Percentiles rank a stretch among this genome's conserved stretches.
These are phyloP conservation scores for Talaromyces borbonicus DNA, from an alignment of 495 filamentous ascomycete genomes.

Conservation along the genomic window DNA sequence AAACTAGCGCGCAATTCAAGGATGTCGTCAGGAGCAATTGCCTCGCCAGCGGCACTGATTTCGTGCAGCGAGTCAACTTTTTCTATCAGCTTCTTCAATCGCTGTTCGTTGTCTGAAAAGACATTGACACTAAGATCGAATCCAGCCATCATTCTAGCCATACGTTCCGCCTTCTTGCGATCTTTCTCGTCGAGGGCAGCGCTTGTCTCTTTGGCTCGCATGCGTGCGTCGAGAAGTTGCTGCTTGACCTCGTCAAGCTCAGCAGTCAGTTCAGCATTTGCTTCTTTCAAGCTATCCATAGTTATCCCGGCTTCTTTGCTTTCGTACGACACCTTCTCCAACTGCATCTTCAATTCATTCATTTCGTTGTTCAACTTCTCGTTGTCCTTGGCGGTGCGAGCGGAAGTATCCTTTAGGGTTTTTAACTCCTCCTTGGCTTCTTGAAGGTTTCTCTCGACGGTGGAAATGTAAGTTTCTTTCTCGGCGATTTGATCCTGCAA, in stretches of 20 bases:
- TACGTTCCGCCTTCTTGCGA: conserved; percentile 94
- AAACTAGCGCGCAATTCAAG: conserved; percentile 65
- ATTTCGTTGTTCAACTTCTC: conserved; percentile 74
- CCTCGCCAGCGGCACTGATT: conserved; percentile 63
- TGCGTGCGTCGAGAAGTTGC: conserved; percentile 87
- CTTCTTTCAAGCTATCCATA: conserved; percentile 94
- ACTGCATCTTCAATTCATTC: conserved; percentile 88
- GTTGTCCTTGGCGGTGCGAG: conserved; percentile 73
- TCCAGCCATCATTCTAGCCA: conserved; percentile 99
- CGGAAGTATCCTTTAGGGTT: conserved; percentile 71
- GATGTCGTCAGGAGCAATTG: conserved; percentile 72
- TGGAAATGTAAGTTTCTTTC: conserved; percentile 71
- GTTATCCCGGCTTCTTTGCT: conserved; percentile 94
- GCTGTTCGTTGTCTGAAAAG: conserved; percentile 83
- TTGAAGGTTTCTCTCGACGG: conserved; percentile 65
- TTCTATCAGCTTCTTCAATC: conserved; percentile 69
- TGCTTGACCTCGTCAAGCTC: conserved; percentile 96
- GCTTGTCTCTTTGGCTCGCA: conserved; percentile 87
- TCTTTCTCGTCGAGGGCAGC: conserved; percentile 91
- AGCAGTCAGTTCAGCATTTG: conserved; percentile 79
- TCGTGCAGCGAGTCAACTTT: conserved; percentile 71
- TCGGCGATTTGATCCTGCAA: conserved; percentile 93
- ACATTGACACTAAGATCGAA: conserved; percentile 87
- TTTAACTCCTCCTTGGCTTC: conserved; percentile 76
- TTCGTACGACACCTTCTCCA: conserved; percentile 91